These are phyloP conservation scores for Rhynchosporium graminicola DNA, from an alignment of 2,329 filamentous ascomycete genomes.

Conservation along the genomic window DNA sequence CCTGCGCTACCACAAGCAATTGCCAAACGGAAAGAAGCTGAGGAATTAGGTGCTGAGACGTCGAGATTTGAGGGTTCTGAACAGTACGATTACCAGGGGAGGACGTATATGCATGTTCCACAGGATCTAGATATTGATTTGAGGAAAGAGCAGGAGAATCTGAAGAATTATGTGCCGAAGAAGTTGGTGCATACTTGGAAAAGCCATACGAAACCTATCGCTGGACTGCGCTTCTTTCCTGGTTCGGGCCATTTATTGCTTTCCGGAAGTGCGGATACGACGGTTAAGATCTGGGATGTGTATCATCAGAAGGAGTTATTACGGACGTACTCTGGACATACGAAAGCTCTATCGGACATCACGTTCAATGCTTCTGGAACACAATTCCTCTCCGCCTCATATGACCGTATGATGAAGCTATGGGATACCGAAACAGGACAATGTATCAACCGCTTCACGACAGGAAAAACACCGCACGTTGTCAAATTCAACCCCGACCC, in stretches of 20 bases:
- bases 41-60: conserved; percentile 70
- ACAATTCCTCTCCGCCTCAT: conserved; percentile 87
- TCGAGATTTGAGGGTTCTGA: conserved; percentile 83
- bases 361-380: conserved; percentile 82
- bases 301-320: conserved; percentile 88
- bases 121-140: conserved; percentile 87
- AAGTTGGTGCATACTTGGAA: conserved; percentile 92
- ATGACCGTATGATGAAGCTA: conserved; percentile 93
- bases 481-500: conserved; percentile 86
- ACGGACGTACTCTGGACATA: conserved; percentile 88
- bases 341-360: conserved; percentile 85
- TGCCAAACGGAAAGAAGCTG: conserved; percentile 56
- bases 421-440: conserved; percentile 97
- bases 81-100: conserved; percentile 88
- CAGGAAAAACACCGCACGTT: conserved; percentile 93
- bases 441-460: conserved; percentile 86
- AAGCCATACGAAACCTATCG: conserved; percentile 80
- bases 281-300: conserved; percentile 91
- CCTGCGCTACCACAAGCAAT: conserved; percentile 56
- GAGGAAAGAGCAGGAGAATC: conserved; percentile 74
- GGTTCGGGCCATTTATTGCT: conserved; percentile 83
- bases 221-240: conserved; percentile 87
- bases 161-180: conserved; percentile 92
- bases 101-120: conserved; percentile 97
- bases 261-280: conserved; percentile 85